phyloP scores from a whole-genome alignment of 352 stramenopile species.

The Peronosclerospora sorghi region DNA sequence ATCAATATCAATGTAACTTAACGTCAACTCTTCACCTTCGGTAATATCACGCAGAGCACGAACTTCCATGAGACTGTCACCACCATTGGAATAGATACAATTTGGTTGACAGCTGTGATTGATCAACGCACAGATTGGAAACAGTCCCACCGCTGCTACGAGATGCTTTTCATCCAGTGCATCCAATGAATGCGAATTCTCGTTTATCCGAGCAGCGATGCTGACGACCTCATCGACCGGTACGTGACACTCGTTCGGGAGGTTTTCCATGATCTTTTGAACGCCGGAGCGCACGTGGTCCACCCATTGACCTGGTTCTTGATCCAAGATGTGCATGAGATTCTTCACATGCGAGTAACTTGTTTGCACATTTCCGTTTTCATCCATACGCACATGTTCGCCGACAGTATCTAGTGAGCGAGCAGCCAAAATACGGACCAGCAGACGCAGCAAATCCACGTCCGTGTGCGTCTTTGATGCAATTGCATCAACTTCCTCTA shows the following conservation, averaged over 20 bases:
- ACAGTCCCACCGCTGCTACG: conserved; percentile 30
- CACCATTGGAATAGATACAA: conserved; percentile 38
- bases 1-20: conserved; percentile 45
- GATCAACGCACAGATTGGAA: conserved; percentile 30
- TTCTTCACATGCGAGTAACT: conserved; percentile 29
- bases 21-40: conserved; percentile 30
- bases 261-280: conserved; percentile 20
- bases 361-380: conserved; percentile 7
- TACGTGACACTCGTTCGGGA: conserved; percentile 25
- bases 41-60: conserved; percentile 26
- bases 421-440: conserved; percentile 29
- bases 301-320: conserved; percentile 17
- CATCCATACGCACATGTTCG: conserved; percentile 12
- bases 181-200: conserved; percentile 40
- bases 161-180: conserved; percentile 26
- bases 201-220: conserved; percentile 38
- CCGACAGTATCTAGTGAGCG: conserved; percentile 14
- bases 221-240: conserved; percentile 33
- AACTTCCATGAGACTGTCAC: conserved; percentile 24
- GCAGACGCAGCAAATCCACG: conserved; percentile 28
- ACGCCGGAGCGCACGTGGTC: conserved; percentile 23
- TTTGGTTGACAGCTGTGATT: conserved; percentile 44
- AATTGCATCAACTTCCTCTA: conserved; percentile 35
- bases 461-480: conserved; percentile 30
- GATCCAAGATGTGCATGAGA: conserved; percentile 27